A percentile compares a stretch with the other conserved stretches of the same genome.
Conservation (phyloP, 768 basidiomycete genomes). For the Mycena kentingensis region DNA sequence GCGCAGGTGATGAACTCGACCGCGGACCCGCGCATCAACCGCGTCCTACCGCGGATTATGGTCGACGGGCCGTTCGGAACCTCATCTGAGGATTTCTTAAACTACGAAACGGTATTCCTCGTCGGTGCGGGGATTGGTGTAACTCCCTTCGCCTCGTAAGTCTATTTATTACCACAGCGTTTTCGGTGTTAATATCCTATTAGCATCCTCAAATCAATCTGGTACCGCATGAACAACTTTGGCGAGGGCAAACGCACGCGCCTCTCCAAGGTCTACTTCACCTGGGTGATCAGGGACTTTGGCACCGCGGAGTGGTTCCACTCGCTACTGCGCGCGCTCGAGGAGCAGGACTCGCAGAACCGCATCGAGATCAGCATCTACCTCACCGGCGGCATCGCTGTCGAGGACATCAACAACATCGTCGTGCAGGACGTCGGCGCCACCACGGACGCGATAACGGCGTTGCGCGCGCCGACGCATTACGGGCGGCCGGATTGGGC, state of each 20-base stretch:
- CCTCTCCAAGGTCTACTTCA: slow-evolving; percentile 89
- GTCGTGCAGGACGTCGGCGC: slow-evolving; percentile 92
- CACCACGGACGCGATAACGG: slow-evolving; percentile 89
- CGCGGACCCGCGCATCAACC: slow-evolving; percentile 58
- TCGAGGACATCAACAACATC: slow-evolving; percentile 94
- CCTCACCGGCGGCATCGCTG: slow-evolving; percentile 87
- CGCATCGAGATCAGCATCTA: slow-evolving; percentile 94
- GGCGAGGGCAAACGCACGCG: slow-evolving; percentile 75
- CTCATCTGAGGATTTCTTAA: slow-evolving; percentile 89
- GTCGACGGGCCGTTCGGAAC: slow-evolving; percentile 95
- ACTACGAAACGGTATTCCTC: slow-evolving; percentile 85
- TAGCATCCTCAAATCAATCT: slow-evolving; percentile 85
- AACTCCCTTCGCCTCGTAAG: slow-evolving; percentile 94
- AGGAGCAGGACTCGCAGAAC: slow-evolving; percentile 85
- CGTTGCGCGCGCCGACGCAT: slow-evolving; percentile 88
- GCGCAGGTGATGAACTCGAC: neutral
- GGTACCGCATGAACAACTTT: slow-evolving; percentile 95
- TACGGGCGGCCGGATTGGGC: slow-evolving; percentile 91
- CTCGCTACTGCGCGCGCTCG: slow-evolving; percentile 89
- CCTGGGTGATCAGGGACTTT: slow-evolving; percentile 95
- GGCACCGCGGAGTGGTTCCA: slow-evolving; percentile 94
- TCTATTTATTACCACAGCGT: slow-evolving; percentile 15
- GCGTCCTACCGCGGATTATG: slow-evolving; percentile 88
- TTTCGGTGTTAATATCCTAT: neutral
- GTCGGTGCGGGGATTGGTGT: slow-evolving; percentile 97